A percentile compares a stretch with the other conserved stretches of the same genome.
Conservation (phyloP, 148 eudicot genomes). For the Chenopodium suecicum region DNA sequence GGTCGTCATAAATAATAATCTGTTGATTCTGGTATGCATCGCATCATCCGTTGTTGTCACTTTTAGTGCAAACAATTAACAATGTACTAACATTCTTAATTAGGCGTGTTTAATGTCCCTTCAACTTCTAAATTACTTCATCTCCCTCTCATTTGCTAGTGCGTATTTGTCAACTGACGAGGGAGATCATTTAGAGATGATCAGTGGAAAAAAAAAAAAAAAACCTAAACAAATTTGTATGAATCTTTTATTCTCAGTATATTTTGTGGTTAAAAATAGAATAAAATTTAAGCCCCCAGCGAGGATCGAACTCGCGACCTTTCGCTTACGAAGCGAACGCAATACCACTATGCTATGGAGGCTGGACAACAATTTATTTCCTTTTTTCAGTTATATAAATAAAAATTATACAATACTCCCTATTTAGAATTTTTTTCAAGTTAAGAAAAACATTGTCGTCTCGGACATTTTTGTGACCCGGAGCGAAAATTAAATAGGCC, state of each 20-base stretch:
- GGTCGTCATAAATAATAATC: slow-evolving; percentile 14
- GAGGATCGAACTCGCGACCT: slow-evolving; percentile 13
- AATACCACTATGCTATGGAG: slow-evolving; percentile 6
- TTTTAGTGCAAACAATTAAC: not conserved
- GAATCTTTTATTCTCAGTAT: too few species aligned
- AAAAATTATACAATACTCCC: too few species aligned
- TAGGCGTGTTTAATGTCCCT: not conserved
- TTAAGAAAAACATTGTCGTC: too few species aligned
- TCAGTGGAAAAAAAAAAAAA: too few species aligned
- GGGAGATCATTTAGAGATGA: not conserved
- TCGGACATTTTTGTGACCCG: too few species aligned
- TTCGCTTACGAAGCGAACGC: slow-evolving; percentile 11
- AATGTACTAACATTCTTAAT: too few species aligned
- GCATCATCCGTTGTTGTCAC: not conserved
- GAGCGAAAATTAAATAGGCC: too few species aligned
- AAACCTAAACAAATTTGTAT: too few species aligned
- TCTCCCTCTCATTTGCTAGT: not conserved
- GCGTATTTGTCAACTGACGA: not conserved
- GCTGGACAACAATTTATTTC: not conserved
- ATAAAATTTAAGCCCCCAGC: not conserved
- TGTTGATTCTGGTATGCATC: too few species aligned
- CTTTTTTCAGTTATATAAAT: not conserved
- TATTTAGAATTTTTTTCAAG: too few species aligned
- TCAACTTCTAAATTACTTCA: not conserved
- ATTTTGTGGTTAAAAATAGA: too few species aligned